Conservation (phyloP, 108 stramenopile species). For the Skeletonema marinoi region DNA sequence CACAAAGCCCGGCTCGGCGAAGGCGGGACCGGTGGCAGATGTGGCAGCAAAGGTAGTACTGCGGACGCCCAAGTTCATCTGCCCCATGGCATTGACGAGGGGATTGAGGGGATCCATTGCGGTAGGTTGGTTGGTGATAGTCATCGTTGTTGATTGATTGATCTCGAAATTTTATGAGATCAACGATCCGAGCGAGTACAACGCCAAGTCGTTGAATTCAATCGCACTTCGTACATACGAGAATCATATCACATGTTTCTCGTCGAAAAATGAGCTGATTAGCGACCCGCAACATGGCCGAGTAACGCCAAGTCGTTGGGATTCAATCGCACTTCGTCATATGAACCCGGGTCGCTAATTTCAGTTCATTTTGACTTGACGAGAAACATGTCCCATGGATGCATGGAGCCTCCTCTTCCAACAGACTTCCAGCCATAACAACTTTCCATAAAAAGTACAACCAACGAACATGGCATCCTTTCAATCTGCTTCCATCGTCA, state of each 20-base stretch:
- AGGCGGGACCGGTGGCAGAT: not conserved
- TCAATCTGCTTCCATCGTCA: not conserved
- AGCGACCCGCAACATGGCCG: no score
- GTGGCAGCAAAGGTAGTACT: not conserved
- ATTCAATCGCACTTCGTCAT: not conserved
- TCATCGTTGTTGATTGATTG: not conserved
- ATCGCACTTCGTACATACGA: not conserved
- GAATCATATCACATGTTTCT: no score
- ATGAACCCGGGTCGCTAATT: no score
- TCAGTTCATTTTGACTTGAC: no score
- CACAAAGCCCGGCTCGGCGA: not conserved
- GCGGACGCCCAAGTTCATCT: not conserved
- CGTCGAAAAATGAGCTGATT: no score
- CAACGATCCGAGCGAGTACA: not conserved
- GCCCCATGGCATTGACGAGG: not conserved
- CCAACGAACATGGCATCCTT: not conserved
- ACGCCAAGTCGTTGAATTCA: not conserved
- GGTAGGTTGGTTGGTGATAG: not conserved
- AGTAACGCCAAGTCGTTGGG: not conserved
- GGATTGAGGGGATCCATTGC: constrained; percentile 1
- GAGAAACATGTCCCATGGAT: no score
- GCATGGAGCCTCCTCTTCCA: not conserved
- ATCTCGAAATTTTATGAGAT: not conserved
- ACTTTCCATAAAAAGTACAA: not conserved
- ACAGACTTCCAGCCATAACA: not conserved